phyloP scores from a whole-genome alignment of 768 basidiomycete genomes.

The Calocybe gangraenosa region DNA sequence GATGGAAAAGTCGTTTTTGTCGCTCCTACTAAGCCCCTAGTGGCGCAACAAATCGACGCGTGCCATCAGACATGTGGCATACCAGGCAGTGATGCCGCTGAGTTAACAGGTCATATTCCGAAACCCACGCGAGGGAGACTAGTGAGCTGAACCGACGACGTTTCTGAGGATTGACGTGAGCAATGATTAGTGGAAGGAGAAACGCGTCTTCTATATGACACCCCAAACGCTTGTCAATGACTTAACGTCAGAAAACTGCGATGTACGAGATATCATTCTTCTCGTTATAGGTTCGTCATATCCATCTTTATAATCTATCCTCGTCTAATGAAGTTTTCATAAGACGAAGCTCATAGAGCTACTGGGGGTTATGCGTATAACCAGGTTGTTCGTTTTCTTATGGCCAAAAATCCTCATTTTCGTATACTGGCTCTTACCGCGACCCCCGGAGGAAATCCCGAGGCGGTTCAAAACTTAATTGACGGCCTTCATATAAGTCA shows the following conservation, averaged over 20 bases:
- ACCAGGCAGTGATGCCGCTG: conserved; percentile 77
- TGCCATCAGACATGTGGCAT: conserved; percentile 94
- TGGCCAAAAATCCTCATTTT: conserved; percentile 93
- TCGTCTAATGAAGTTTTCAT: not conserved
- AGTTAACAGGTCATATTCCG: conserved; percentile 77
- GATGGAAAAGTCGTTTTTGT: conserved; percentile 91
- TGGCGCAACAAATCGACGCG: conserved; percentile 91
- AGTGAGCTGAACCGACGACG: conserved; percentile 39
- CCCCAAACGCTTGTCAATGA: conserved; percentile 95
- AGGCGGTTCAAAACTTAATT: conserved; percentile 87
- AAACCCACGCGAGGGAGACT: conserved; percentile 49
- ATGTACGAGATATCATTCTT: conserved; percentile 76
- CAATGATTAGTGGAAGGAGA: conserved; percentile 63
- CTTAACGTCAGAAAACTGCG: conserved; percentile 65
- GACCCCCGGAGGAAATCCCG: conserved; percentile 84
- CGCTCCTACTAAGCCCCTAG: conserved; percentile 94
- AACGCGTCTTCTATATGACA: conserved; percentile 92
- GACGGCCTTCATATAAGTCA: conserved; percentile 91
- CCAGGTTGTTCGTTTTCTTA: conserved; percentile 81
- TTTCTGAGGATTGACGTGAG: not conserved
- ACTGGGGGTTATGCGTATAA: conserved; percentile 93
- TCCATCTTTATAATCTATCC: conserved; percentile 1
- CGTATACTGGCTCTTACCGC: conserved; percentile 92
- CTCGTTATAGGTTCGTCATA: conserved; percentile 72
- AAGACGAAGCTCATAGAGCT: conserved; percentile 94